These are phyloP conservation scores for Pseudogymnoascus sp. DNA, from an alignment of 2,329 filamentous ascomycete genomes.

Conservation along the genomic window DNA sequence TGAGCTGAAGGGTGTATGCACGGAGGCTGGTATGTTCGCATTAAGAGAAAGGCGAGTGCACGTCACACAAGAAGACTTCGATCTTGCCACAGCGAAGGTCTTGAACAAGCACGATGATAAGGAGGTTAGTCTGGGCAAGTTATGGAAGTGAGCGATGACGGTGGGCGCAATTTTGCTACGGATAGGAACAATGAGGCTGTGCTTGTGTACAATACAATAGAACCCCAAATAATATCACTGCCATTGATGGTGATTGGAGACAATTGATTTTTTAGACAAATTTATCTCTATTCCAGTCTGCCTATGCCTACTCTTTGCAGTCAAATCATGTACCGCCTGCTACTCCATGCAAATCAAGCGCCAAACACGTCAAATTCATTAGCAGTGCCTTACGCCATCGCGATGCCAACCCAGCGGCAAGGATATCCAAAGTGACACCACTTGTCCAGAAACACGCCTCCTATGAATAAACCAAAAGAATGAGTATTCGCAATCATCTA, in stretches of 20 bases:
- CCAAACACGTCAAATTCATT: background rate
- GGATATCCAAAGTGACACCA: constrained; percentile 5
- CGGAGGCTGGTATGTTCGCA: constrained; percentile 97
- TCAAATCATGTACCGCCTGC: background rate
- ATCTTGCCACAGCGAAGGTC: constrained; percentile 96
- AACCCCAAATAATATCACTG: background rate
- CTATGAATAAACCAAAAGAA: background rate
- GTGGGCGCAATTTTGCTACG: background rate
- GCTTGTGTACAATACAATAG: constrained; percentile 9
- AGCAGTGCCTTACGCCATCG: background rate
- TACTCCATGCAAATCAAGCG: constrained; percentile 2
- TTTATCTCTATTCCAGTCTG: background rate
- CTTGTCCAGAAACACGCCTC: background rate
- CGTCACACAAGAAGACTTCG: constrained; percentile 98
- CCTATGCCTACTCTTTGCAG: background rate
- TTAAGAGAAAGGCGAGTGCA: constrained; percentile 91
- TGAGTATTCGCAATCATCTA: constrained; percentile 5
- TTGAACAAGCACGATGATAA: constrained; percentile 99
- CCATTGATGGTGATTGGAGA: background rate
- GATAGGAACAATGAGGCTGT: constrained; percentile 2
- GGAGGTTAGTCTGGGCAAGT: constrained; percentile 81
- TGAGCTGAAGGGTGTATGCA: constrained; percentile 97
- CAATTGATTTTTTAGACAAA: background rate
- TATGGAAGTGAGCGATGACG: constrained; percentile 59
- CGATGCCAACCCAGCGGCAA: constrained; percentile 1